Conservation (phyloP, 495 filamentous ascomycete genomes). For the Baudoinia panamericana region DNA sequence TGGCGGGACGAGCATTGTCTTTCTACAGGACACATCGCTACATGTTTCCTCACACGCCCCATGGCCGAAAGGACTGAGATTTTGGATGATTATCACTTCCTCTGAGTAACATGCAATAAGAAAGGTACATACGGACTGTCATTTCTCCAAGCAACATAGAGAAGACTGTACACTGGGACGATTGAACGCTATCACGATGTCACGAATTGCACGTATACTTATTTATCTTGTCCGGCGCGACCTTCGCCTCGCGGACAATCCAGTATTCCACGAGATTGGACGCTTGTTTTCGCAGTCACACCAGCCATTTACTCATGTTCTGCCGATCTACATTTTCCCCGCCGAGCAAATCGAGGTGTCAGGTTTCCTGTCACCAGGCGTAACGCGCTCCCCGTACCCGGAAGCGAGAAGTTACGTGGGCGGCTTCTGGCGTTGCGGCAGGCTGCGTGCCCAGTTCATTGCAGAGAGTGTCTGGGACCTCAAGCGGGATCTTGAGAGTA, state of each 20-base stretch:
- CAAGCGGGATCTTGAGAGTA: slow-evolving; percentile 40
- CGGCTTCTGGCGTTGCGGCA: slow-evolving; percentile 54
- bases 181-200: too few species aligned
- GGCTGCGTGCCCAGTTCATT: slow-evolving; percentile 52
- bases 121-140: too few species aligned
- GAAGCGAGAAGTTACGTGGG: slow-evolving; percentile 44
- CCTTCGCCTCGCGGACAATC: slow-evolving; percentile 55
- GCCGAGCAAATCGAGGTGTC: slow-evolving; percentile 57
- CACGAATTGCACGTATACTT: slow-evolving; percentile 30
- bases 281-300: slow-evolving; percentile 30
- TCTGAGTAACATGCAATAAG: too few species aligned
- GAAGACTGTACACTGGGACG: too few species aligned
- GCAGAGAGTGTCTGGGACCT: slow-evolving; percentile 56
- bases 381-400: slow-evolving; percentile 39
- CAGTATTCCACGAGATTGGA: slow-evolving; percentile 44
- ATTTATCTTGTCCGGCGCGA: slow-evolving; percentile 54
- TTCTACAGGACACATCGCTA: too few species aligned
- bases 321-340: slow-evolving; percentile 52
- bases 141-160: too few species aligned
- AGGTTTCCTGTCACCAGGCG: slow-evolving; percentile 41
- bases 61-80: too few species aligned
- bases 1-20: too few species aligned
- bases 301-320: slow-evolving; percentile 47
- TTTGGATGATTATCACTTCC: too few species aligned
- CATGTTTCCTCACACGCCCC: too few species aligned